Percentiles rank a stretch among this genome's conserved stretches.
Conservation (phyloP, 768 basidiomycete species). For the Boletus huronensis region DNA sequence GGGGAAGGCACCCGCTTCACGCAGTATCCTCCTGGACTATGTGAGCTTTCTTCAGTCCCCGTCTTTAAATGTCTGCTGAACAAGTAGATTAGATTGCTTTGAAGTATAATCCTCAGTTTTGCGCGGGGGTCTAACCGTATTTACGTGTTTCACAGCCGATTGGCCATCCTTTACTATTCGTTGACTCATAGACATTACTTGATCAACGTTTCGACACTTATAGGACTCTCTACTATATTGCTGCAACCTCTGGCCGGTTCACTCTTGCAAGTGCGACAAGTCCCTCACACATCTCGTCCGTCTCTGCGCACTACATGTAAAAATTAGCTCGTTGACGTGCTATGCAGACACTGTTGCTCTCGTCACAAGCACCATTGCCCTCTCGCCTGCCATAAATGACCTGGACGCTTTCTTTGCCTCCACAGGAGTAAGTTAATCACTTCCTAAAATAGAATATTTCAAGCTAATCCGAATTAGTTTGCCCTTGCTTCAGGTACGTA, state of each 20-base stretch:
- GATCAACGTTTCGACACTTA: slow-evolving; percentile 49
- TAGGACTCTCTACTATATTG: slow-evolving; percentile 42
- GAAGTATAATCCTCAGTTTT: slow-evolving; percentile 33
- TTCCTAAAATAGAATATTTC: background rate
- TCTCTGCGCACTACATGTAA: slow-evolving; percentile 6
- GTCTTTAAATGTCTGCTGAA: background rate
- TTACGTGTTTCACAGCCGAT: slow-evolving; percentile 35
- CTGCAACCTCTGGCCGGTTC: slow-evolving; percentile 57
- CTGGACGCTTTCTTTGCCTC: slow-evolving; percentile 58
- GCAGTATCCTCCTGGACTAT: slow-evolving; percentile 65
- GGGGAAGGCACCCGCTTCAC: slow-evolving; percentile 51
- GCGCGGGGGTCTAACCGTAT: background rate
- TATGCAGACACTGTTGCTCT: slow-evolving; percentile 37
- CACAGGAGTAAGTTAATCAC: slow-evolving; percentile 43
- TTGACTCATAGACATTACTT: slow-evolving; percentile 52
- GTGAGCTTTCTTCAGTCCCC: slow-evolving; percentile 33
- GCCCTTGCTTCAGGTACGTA: slow-evolving; percentile 26
- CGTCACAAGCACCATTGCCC: slow-evolving; percentile 41
- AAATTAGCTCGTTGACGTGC: background rate
- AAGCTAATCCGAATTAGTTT: slow-evolving; percentile 31
- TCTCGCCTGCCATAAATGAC: slow-evolving; percentile 41
- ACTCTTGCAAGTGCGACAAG: slow-evolving; percentile 28
- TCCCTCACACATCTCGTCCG: slow-evolving; percentile 16
- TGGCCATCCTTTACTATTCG: slow-evolving; percentile 42
- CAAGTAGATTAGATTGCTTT: slow-evolving; percentile 35